Evolutionary conservation across 352 stramenopile species (phyloP), one percentile per base, ranked within the genome.

Genomic region (Aphanomyces cochlioides): DNA sequence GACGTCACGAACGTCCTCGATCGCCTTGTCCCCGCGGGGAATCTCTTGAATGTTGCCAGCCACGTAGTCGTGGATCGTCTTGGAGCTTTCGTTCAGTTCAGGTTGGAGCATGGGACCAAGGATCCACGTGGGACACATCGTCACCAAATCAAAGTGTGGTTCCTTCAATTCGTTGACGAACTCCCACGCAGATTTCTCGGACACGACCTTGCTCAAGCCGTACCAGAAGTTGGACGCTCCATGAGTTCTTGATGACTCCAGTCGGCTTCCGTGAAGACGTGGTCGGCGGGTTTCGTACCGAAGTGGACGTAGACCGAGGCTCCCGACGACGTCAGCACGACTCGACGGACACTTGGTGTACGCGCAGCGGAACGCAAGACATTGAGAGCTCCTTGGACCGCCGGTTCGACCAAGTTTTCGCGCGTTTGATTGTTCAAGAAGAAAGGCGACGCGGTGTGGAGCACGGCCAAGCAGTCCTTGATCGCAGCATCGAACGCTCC

Each of bases 1-100:
- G 48, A 87, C 93, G 70, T 96, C 88, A 2, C 88, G 85, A 43
- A 96, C 88, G 71, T 96, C 88, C 41, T 94, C 84, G 75, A 96
- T 80, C 57, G 82, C 91, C 83, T 86, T 92, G 72, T 92, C 81
- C 83, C 56, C 17, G 60, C 65, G 43, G 15, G 63, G 43, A 38
- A 72, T 54, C 47, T 53, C 59, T 19, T 34, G n/a, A 3, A 19
- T 66, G 36, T 72, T 41, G 12, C 65, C 60, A 47, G 43, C 45
- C 45, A 79, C 40, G 21, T 79, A 66, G 28, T 66, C 50, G 41
- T 65, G 67, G 28, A 72, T 74, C 19, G 68, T 72, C 7, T 69
- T 66, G 40, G 48, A 69, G 38, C 53, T 72, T 38, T 77, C 57
- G 40, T 76, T 78, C 66, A 79, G 66, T 6, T 15, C 43, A 12